A percentile compares a stretch with the other conserved stretches of the same genome.
These are phyloP conservation scores for Crotalaria pallida DNA, from an alignment of 306 rosid species.

Conservation along the genomic window DNA sequence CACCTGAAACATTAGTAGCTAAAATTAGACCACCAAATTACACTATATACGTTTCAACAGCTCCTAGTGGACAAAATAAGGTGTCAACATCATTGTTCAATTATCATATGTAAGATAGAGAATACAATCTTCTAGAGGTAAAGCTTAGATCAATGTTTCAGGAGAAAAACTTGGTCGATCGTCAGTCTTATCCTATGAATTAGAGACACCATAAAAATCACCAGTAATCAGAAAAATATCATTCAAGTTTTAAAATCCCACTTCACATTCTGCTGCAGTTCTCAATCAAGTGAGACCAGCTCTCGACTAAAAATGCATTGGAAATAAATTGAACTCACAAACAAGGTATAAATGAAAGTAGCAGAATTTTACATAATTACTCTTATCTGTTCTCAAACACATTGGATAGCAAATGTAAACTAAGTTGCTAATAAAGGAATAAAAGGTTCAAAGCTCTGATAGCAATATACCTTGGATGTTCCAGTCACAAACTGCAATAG, in stretches of 20 bases:
- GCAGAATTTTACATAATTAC: not conserved
- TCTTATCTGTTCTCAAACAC: conserved; percentile 2
- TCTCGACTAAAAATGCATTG: not conserved
- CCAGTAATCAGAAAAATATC: not conserved
- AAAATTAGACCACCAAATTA: conserved; percentile 14
- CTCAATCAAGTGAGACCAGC: not conserved
- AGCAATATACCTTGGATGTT: conserved; percentile 81
- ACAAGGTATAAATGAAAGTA: not conserved
- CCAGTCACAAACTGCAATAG: conserved; percentile 98
- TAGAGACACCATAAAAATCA: not conserved
- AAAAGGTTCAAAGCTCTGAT: not conserved
- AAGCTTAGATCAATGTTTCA: not conserved
- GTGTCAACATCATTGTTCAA: not conserved
- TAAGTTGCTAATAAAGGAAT: not conserved
- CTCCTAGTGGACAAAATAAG: not conserved
- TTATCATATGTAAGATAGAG: not conserved
- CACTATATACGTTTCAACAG: not conserved
- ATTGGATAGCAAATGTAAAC: not conserved
- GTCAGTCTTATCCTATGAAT: not conserved
- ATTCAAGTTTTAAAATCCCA: not conserved
- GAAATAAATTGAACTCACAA: not conserved
- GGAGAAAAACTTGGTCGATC: not conserved
- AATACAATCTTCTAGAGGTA: not conserved
- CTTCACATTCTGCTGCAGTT: not conserved
- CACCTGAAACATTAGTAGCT: conserved; percentile 52